Evolutionary conservation across 164 flowering plant species (phyloP).

Genomic region (Protea cynaroides): DNA sequence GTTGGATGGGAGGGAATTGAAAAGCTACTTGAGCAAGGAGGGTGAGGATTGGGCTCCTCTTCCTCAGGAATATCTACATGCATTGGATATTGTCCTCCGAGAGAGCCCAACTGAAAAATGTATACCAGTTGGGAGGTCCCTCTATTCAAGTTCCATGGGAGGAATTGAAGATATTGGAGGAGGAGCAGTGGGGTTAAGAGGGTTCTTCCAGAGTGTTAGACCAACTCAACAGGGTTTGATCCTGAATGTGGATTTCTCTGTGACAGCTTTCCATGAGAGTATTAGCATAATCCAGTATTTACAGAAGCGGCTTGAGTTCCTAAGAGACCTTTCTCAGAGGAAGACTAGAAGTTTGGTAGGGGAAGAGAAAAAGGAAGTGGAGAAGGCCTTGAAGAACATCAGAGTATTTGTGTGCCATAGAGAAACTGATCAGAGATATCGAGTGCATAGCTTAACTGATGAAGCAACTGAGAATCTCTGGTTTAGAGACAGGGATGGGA

Average conservation of each 20-base stretch:
- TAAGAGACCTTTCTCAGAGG: slow-evolving; percentile 57
- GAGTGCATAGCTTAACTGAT: slow-evolving; percentile 66
- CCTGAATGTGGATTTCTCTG: slow-evolving; percentile 83
- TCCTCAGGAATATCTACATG: slow-evolving; percentile 94
- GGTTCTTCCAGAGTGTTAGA: slow-evolving; percentile 90
- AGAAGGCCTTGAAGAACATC: slow-evolving; percentile 73
- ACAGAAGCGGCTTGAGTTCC: slow-evolving; percentile 71
- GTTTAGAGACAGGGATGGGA: slow-evolving; percentile 76
- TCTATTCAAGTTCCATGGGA: slow-evolving; percentile 76
- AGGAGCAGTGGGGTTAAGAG: slow-evolving; percentile 83
- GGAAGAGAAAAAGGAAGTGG: slow-evolving; percentile 82
- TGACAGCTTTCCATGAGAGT: slow-evolving; percentile 93
- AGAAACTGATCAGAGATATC: slow-evolving; percentile 77
- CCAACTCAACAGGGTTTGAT: slow-evolving; percentile 94
- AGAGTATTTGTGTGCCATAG: slow-evolving; percentile 85
- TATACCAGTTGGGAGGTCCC: slow-evolving; percentile 61
- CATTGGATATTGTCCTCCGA: slow-evolving; percentile 78
- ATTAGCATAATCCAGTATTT: slow-evolving; percentile 77
- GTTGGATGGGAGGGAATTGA: slow-evolving; percentile 53
- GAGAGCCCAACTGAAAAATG: slow-evolving; percentile 72
- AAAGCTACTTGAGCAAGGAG: slow-evolving; percentile 47
- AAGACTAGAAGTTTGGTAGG: slow-evolving; percentile 44
- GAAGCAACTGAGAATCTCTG: slow-evolving; percentile 68
- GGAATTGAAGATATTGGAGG: slow-evolving; percentile 74
- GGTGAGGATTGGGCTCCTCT: slow-evolving; percentile 53